Evolutionary conservation across 202 grass and related monocot genomes (phyloP).

Genomic region (Carex sylvatica): DNA sequence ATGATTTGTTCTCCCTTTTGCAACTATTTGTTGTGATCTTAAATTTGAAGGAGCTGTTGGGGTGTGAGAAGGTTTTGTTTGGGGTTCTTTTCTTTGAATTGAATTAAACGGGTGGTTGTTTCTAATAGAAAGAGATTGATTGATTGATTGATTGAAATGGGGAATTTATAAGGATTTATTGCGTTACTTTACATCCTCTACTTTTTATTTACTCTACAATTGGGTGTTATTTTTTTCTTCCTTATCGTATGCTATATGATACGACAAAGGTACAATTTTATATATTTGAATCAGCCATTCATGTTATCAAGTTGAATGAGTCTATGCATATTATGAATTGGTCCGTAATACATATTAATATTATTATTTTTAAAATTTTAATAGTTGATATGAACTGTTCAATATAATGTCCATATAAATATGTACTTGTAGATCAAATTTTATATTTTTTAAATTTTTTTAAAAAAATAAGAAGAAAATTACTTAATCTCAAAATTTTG

Average conservation of each 20-base stretch:
- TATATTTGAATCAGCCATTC: too few relatives aligned
- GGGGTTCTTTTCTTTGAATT: neutral
- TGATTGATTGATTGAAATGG: neutral
- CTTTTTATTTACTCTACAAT: constrained; percentile 1
- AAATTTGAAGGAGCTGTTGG: constrained; percentile 10
- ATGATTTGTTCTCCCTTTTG: neutral
- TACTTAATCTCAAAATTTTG: too few relatives aligned
- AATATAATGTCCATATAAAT: too few relatives aligned
- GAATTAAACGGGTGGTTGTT: neutral
- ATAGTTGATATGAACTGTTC: too few relatives aligned
- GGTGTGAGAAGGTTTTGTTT: neutral
- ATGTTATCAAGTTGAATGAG: too few relatives aligned
- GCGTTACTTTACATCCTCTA: neutral
- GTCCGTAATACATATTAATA: too few relatives aligned
- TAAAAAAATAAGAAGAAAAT: too few relatives aligned
- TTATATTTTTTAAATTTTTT: too few relatives aligned
- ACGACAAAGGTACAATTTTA: neutral
- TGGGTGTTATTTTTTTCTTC: neutral
- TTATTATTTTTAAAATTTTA: too few relatives aligned
- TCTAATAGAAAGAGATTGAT: neutral
- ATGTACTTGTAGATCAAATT: too few relatives aligned
- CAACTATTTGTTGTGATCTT: constrained; percentile 2
- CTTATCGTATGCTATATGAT: neutral
- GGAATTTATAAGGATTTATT: constrained; percentile 10
- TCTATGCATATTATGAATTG: too few relatives aligned